Evolutionary conservation across 2,329 filamentous ascomycete species (phyloP).

Genomic region (Dactylellina leptospora): DNA sequence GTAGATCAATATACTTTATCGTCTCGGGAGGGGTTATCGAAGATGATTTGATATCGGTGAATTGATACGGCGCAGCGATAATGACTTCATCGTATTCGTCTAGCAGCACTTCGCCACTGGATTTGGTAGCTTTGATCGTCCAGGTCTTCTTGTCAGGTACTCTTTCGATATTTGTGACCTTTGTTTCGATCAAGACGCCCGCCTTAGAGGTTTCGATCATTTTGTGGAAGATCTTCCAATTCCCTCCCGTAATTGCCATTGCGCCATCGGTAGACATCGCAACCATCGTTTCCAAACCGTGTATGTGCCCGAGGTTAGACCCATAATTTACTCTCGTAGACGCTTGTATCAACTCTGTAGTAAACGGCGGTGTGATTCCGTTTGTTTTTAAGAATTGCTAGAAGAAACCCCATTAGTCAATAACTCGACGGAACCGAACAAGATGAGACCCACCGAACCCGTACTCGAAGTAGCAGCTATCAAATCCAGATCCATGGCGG

Average conservation of each 20-base stretch:
- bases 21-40: conserved; percentile 70
- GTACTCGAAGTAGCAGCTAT: conserved; percentile 73
- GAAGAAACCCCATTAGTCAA: no score
- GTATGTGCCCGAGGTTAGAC: conserved; percentile 83
- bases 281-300: conserved; percentile 89
- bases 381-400: conserved; percentile 74
- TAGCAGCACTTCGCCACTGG: conserved; percentile 51
- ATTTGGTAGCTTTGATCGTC: conserved; percentile 56
- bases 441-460: conserved; percentile 65
- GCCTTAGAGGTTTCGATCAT: conserved; percentile 76
- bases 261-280: conserved; percentile 90
- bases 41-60: conserved; percentile 69
- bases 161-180: conserved; percentile 69
- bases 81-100: conserved; percentile 78
- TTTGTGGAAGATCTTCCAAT: conserved; percentile 90
- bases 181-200: conserved; percentile 71
- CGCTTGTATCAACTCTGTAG: conserved; percentile 85
- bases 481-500: conserved; percentile 73
- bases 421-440: no score
- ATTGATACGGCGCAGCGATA: conserved; percentile 84
- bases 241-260: conserved; percentile 80
- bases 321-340: conserved; percentile 94
- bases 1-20: conserved; percentile 84
- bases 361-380: conserved; percentile 73
- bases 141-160: conserved; percentile 61